Base-by-base conservation (phyloP, 495 filamentous ascomycete genomes). In the Choiromyces venosus region DNA sequence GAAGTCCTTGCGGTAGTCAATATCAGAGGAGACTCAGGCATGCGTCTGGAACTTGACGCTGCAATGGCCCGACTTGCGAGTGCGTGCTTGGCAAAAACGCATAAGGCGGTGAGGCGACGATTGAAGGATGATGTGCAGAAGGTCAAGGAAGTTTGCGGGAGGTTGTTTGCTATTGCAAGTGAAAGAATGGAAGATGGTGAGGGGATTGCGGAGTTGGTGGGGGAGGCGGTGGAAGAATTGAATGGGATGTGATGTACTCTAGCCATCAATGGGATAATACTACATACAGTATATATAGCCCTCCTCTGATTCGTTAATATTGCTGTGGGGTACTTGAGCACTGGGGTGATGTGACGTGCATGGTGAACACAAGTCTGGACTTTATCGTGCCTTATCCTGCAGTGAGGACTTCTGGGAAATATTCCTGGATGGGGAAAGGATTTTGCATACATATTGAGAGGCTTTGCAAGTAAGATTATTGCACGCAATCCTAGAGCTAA, bases 11-110 rank as follows among this genome's bases (percentile, higher is more conserved):
- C 16, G 73, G 5, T 78, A 82, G 75, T 79, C 64, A 65, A 84
- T 0, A 81, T 87, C 18, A 84, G 82, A 0, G 77, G 74, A 14
- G 82, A 82, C 0, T 80, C 84, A 1, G 83, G 83, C 3, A 82
- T 84, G 73, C 37, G 76, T 25, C 75, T 84, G 10, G 87, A 88
- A 64, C 82, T 86, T 40, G 82, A 84, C 42, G 83, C 85, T 4
- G 87, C 85, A 6, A 82, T 83, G 18, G 78, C 87, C 46, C 86
- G 88, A 77, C 82, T 90, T 0, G 84, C 83, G 8, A 81, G 84
- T 10, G 82, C 86, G 37, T 74, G 88, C 65, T 69, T 90, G 69
- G 82, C 68, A 3, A 83, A 84, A 56, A 82, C 85, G 39, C 83
- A 83, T n/a, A 82, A 77, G 4, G 84, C 83, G 0, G 75, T 86